Percentiles rank a stretch among this genome's conserved stretches.
Evolutionary conservation across 176 grass and related monocot genomes (phyloP).

Genomic region (Oryza officinalis): DNA sequence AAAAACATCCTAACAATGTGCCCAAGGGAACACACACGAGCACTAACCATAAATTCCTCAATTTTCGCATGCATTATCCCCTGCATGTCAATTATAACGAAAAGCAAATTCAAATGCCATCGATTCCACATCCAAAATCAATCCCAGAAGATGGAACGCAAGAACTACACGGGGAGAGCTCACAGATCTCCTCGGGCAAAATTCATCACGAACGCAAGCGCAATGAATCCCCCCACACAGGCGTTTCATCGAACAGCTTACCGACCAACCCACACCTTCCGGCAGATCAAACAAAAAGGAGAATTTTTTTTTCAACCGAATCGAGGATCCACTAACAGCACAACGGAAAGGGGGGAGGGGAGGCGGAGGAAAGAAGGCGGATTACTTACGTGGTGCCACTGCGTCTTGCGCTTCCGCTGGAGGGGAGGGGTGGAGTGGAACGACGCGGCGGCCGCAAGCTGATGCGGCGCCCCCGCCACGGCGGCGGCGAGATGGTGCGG

Average conservation of each 20-base stretch:
- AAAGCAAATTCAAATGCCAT: background rate
- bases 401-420: slow-evolving; percentile 62
- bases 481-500: slow-evolving; percentile 9
- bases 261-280: background rate
- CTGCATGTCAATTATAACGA: background rate
- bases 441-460: slow-evolving; percentile 37
- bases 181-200: background rate
- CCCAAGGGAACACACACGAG: background rate
- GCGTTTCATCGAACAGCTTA: slow-evolving; percentile 52
- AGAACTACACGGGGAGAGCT: background rate
- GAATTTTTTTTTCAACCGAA: background rate
- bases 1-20: background rate
- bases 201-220: slow-evolving; percentile 30
- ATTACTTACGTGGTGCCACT: slow-evolving; percentile 84
- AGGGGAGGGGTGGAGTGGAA: slow-evolving; percentile 85
- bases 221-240: background rate
- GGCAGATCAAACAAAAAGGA: slow-evolving; percentile 12
- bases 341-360: background rate
- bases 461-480: background rate
- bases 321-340: background rate
- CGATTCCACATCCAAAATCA: slow-evolving; percentile 4
- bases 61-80: background rate
- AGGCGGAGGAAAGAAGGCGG: background rate
- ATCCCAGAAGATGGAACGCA: slow-evolving; percentile 25
- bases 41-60: background rate